Evolutionary conservation across 2,329 filamentous ascomycete species (phyloP).

Genomic region (Hymenotorrendiella dingleyae): DNA sequence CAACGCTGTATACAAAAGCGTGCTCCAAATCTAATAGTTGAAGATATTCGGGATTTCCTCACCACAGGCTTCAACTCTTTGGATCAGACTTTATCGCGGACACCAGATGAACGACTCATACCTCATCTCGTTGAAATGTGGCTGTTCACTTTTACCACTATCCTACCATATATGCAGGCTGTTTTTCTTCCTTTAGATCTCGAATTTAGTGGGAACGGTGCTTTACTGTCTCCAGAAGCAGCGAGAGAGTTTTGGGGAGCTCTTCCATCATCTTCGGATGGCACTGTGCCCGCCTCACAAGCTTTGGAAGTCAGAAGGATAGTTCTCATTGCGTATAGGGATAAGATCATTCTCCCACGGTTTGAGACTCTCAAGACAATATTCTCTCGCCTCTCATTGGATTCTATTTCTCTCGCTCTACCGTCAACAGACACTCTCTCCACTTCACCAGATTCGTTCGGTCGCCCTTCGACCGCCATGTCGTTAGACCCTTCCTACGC

Average conservation of each 20-base stretch:
- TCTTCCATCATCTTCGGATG: constrained; percentile 43
- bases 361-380: constrained; percentile 85
- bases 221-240: constrained; percentile 70
- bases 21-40: constrained; percentile 63
- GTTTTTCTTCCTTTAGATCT: constrained; percentile 90
- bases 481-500: constrained; percentile 68
- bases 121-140: constrained; percentile 88
- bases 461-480: constrained; percentile 66
- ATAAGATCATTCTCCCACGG: constrained; percentile 79
- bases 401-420: constrained; percentile 49
- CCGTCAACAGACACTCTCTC: constrained; percentile 38
- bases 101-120: constrained; percentile 83
- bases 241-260: constrained; percentile 88
- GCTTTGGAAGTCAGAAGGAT: constrained; percentile 83
- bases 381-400: constrained; percentile 82
- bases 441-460: constrained; percentile 44
- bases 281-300: constrained; percentile 39
- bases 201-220: constrained; percentile 81
- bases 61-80: constrained; percentile 79
- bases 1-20: constrained; percentile 71
- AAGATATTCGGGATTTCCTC: constrained; percentile 70
- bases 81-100: constrained; percentile 72
- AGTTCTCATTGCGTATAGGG: constrained; percentile 81
- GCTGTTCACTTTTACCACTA: constrained; percentile 85
- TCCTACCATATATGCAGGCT: constrained; percentile 89